These are phyloP conservation scores for Rhizopogon roseolus DNA, from an alignment of 768 basidiomycete genomes.

Conservation along the genomic window DNA sequence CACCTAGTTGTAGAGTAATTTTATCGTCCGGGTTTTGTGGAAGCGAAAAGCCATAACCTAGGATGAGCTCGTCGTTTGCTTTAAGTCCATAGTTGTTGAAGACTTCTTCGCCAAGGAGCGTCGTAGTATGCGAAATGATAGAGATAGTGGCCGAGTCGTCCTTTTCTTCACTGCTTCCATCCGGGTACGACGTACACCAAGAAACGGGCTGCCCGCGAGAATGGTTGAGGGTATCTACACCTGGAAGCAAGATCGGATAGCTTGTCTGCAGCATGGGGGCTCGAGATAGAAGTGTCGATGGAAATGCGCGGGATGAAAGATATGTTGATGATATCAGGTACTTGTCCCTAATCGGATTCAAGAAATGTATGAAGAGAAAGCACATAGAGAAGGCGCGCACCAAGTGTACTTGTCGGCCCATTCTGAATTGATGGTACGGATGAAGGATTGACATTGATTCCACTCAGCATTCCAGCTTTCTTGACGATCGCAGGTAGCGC, in stretches of 20 bases:
- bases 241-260: slow-evolving; percentile 80
- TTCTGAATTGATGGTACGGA: slow-evolving; percentile 28
- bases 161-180: slow-evolving; percentile 9
- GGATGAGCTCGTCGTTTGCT: slow-evolving; percentile 82
- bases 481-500: slow-evolving; percentile 67
- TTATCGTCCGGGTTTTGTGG: slow-evolving; percentile 81
- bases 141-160: slow-evolving; percentile 47
- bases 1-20: slow-evolving; percentile 73
- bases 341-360: slow-evolving; percentile 45
- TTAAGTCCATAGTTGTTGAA: slow-evolving; percentile 94
- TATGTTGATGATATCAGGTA: slow-evolving; percentile 74
- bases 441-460: slow-evolving; percentile 41
- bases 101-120: slow-evolving; percentile 48
- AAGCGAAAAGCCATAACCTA: slow-evolving; percentile 89
- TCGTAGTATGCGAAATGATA: slow-evolving; percentile 49
- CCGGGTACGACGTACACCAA: slow-evolving; percentile 59
- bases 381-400: slow-evolving; percentile 33
- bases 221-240: slow-evolving; percentile 86
- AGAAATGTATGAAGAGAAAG: background rate
- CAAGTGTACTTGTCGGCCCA: slow-evolving; percentile 61
- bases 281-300: slow-evolving; percentile 71
- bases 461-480: slow-evolving; percentile 62
- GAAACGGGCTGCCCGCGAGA: slow-evolving; percentile 74
- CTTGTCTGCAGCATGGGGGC: slow-evolving; percentile 49
- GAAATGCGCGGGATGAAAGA: slow-evolving; percentile 86